Conservation (phyloP, 768 basidiomycete genomes). For the Cystobasidium onofrii region DNA sequence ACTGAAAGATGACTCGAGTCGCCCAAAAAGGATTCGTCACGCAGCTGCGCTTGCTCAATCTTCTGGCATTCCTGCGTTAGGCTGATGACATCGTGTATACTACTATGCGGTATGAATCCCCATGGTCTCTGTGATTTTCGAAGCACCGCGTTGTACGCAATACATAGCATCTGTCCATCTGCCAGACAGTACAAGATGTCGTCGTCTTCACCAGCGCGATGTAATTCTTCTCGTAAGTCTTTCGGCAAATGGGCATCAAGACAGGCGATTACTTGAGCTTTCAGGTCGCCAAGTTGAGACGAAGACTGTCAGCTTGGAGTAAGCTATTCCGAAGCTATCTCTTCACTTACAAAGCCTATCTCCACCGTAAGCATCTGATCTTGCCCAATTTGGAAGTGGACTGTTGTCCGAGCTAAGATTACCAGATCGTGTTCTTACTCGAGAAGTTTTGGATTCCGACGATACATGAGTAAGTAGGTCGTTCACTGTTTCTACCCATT, state of each 20-base stretch:
- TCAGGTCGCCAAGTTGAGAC: too few relatives aligned
- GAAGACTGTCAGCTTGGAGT: too few relatives aligned
- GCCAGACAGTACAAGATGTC: slow-evolving; percentile 57
- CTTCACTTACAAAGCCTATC: slow-evolving; percentile 60
- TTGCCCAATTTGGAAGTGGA: slow-evolving; percentile 65
- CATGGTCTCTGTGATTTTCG: slow-evolving; percentile 73
- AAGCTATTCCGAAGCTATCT: too few relatives aligned
- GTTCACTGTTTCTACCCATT: slow-evolving; percentile 35
- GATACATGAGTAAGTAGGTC: slow-evolving; percentile 1
- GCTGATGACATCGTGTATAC: slow-evolving; percentile 68
- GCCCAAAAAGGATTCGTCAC: slow-evolving; percentile 44
- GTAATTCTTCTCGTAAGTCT: slow-evolving; percentile 48
- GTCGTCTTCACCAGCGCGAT: slow-evolving; percentile 42
- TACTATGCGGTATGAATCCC: slow-evolving; percentile 71
- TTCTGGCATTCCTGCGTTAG: slow-evolving; percentile 49
- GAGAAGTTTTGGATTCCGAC: slow-evolving; percentile 40
- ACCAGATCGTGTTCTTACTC: background rate
- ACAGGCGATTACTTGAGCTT: slow-evolving; percentile 62
- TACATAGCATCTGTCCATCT: slow-evolving; percentile 68
- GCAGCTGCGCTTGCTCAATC: slow-evolving; percentile 45
- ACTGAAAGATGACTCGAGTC: background rate
- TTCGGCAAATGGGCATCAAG: slow-evolving; percentile 57
- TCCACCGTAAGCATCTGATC: slow-evolving; percentile 52
- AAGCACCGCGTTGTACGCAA: slow-evolving; percentile 70
- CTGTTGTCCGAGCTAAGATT: background rate